A percentile compares a stretch with the other conserved stretches of the same genome.
phyloP scores from a whole-genome alignment of 1,284 basidiomycete species.

The Cryptococcus amylolentus region DNA sequence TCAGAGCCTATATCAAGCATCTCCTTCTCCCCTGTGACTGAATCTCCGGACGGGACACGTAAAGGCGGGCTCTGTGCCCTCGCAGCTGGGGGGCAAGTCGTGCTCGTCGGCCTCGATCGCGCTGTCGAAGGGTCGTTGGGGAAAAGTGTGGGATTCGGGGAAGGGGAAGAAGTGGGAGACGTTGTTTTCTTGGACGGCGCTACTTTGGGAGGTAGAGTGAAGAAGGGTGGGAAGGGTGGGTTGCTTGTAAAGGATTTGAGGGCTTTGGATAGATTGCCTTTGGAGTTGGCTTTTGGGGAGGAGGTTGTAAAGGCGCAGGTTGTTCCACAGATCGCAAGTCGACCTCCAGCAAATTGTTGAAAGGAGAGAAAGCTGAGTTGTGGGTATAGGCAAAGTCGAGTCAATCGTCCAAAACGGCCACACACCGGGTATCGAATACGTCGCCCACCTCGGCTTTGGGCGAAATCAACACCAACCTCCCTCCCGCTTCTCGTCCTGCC shows the following conservation, averaged over 20 bases:
- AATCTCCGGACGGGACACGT: constrained; percentile 1
- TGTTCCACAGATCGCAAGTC: neutral
- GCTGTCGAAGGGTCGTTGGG: neutral
- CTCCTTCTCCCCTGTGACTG: constrained; percentile 12
- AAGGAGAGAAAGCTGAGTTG: too few relatives aligned
- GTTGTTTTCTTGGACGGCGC: constrained; percentile 18
- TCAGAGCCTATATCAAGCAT: constrained; percentile 4
- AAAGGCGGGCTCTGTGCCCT: constrained; percentile 15
- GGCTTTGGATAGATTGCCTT: constrained; percentile 4
- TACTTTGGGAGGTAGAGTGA: constrained; percentile 12
- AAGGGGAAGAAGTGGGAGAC: constrained; percentile 5
- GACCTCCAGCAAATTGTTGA: too few relatives aligned
- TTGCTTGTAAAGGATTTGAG: constrained; percentile 18
- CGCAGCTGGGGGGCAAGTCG: constrained; percentile 4
- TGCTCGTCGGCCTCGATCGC: constrained; percentile 10
- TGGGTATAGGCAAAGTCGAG: too few relatives aligned
- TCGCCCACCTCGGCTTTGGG: constrained; percentile 1
- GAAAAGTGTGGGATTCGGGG: constrained; percentile 11
- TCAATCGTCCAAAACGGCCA: too few relatives aligned
- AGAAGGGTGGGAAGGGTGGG: neutral
- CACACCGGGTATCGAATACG: neutral
- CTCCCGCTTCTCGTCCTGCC: neutral
- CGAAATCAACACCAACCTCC: neutral
- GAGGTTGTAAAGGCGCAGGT: constrained; percentile 7
- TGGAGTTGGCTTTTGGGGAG: constrained; percentile 5